Evolutionary conservation across 1,284 basidiomycete genomes (phyloP), one percentile per base, ranked within the genome.

Genomic region (Chalciporus sp.): DNA sequence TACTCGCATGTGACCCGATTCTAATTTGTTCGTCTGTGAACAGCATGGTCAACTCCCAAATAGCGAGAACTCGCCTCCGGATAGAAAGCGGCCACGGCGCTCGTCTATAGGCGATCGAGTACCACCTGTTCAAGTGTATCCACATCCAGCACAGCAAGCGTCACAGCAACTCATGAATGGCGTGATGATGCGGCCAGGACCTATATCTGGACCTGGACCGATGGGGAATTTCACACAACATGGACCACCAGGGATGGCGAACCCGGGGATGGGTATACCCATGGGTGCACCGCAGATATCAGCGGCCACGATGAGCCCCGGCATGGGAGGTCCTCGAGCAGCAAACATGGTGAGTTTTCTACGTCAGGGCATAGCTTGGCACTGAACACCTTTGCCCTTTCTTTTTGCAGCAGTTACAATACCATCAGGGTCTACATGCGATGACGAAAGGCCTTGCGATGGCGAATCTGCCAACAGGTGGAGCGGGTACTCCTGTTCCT

Each of bases 31-130:
- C 46, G 53, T 17, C 27, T 16, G 51, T 59, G 23, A 47, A 35
- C 52, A 83, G 79, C 78, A 82, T 56, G 81, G 83, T 47, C 75
- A 74, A 42, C 58, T 81, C 43, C 76, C 76, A 28, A 77, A 76
- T 51, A 83, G 68, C 35, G 84, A 86, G 7, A 78, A 77, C 3
- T 88, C 88, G 0, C 85, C 87, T 2, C 84, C 84, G 0, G 81
- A 81, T 2, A 74, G 77, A 52, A 90, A 90, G 67, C 83, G 85
- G 37, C 48, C 66, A 29, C 81, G 85, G 42, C 78, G 76, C 47
- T 84, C 85, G 27, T 85, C 84, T 11, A 51, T 69, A n/a, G 59
- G 58, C 8, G 78, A 81, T 51, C 74, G 74, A 44, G 58, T 67
- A 17, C 63, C 62, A 9, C 61, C 68, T 4, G 65, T 70, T 47